Evolutionary conservation across 495 filamentous ascomycete species (phyloP).

Genomic region (Penicillium paradoxum): DNA sequence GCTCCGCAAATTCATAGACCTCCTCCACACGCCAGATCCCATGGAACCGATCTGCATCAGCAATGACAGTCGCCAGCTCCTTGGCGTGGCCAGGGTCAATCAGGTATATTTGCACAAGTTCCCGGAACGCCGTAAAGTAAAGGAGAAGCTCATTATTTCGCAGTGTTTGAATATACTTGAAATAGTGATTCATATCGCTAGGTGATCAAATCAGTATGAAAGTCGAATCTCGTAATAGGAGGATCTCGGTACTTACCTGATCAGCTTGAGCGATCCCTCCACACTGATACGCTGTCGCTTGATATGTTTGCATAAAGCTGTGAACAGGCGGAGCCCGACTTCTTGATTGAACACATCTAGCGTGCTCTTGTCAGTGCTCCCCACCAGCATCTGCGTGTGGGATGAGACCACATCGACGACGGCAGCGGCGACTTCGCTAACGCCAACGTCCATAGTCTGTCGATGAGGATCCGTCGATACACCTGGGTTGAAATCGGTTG

Average conservation of each 20-base stretch:
- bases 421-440: slow-evolving; percentile 68
- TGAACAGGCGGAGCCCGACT: slow-evolving; percentile 87
- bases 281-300: slow-evolving; percentile 91
- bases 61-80: slow-evolving; percentile 91
- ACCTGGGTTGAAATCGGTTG: slow-evolving; percentile 86
- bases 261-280: slow-evolving; percentile 85
- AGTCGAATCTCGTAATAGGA: background rate
- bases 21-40: slow-evolving; percentile 94
- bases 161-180: slow-evolving; percentile 73
- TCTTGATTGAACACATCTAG: slow-evolving; percentile 99
- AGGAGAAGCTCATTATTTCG: slow-evolving; percentile 75
- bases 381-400: slow-evolving; percentile 86
- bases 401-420: slow-evolving; percentile 80
- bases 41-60: slow-evolving; percentile 81
- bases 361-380: slow-evolving; percentile 94
- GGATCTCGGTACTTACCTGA: slow-evolving; percentile 50
- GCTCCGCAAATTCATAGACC: slow-evolving; percentile 93
- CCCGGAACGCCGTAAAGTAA: slow-evolving; percentile 89
- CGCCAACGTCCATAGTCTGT: slow-evolving; percentile 67
- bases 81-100: slow-evolving; percentile 85
- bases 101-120: slow-evolving; percentile 92
- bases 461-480: slow-evolving; percentile 40
- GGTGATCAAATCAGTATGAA: slow-evolving; percentile 7
- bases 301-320: slow-evolving; percentile 89
- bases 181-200: slow-evolving; percentile 92